These are phyloP conservation scores for Pythium insidiosum DNA, from an alignment of 352 stramenopile genomes.

Conservation along the genomic window DNA sequence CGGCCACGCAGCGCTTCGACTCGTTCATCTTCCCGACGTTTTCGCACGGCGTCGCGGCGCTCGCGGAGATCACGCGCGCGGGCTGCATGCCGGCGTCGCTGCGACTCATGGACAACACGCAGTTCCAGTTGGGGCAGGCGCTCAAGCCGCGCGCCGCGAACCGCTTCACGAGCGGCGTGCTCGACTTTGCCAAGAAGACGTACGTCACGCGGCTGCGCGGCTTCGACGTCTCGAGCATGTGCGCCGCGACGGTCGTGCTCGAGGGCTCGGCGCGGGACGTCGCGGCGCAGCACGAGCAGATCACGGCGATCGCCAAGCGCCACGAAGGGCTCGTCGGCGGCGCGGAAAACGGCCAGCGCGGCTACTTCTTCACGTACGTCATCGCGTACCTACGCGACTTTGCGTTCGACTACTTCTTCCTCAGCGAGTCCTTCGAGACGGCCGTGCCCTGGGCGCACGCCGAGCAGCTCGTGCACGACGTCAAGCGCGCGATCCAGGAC, in stretches of 20 bases:
- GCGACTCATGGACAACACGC: constrained; percentile 91
- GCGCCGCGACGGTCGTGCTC: constrained; percentile 82
- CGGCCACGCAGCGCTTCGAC: constrained; percentile 78
- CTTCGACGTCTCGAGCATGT: constrained; percentile 72
- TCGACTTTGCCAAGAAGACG: constrained; percentile 79
- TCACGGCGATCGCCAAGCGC: constrained; percentile 58
- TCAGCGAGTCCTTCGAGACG: constrained; percentile 90
- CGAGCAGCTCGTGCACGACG: constrained; percentile 39
- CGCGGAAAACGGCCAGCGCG: constrained; percentile 79
- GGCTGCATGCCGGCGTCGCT: constrained; percentile 81
- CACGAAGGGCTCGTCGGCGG: constrained; percentile 82
- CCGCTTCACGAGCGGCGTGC: constrained; percentile 35
- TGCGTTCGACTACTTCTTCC: constrained; percentile 88
- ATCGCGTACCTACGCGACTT: constrained; percentile 94
- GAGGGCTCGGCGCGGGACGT: constrained; percentile 62
- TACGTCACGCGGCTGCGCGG: constrained; percentile 74
- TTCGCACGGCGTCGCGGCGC: constrained; percentile 61
- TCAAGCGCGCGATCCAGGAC: constrained; percentile 42
- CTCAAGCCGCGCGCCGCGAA: constrained; percentile 61
- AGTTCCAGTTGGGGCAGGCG: constrained; percentile 92
- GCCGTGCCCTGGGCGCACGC: constrained; percentile 71
- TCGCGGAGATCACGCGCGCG: constrained; percentile 71
- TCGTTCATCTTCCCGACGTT: constrained; percentile 88
- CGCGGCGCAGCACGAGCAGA: constrained; percentile 33
- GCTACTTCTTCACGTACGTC: constrained; percentile 93